Evolutionary conservation across 139 green algal species (phyloP).

Genomic region (Haematococcus sp.): DNA sequence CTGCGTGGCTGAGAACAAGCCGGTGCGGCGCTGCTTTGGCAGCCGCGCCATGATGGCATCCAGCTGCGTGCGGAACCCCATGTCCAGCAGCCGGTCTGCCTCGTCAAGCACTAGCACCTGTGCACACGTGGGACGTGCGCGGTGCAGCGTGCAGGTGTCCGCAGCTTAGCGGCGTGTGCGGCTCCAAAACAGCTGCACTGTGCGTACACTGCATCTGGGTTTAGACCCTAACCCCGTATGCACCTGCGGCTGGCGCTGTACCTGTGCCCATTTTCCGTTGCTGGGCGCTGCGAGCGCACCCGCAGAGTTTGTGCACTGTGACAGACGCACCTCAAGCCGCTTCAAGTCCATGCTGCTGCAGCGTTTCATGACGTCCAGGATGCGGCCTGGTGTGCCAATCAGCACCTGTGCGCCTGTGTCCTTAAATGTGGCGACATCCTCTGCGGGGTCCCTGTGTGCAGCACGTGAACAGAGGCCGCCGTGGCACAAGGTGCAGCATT

Average conservation of each 20-base stretch:
- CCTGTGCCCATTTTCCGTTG: no score
- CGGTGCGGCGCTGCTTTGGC: slow-evolving; percentile 88
- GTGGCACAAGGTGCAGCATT: neutral
- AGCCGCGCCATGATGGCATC: slow-evolving; percentile 79
- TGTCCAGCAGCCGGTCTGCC: slow-evolving; percentile 92
- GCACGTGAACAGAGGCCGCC: neutral
- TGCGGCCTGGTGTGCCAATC: slow-evolving; percentile 89
- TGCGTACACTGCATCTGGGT: neutral
- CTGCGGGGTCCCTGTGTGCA: slow-evolving; percentile 52
- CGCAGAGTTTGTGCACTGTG: no score
- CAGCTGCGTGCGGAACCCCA: slow-evolving; percentile 85
- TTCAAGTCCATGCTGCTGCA: slow-evolving; percentile 62
- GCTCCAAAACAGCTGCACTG: neutral
- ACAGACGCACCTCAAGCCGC: slow-evolving; percentile 51
- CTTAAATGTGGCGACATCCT: slow-evolving; percentile 70
- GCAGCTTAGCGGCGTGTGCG: neutral
- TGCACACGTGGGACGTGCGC: no score
- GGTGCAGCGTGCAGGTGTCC: no score
- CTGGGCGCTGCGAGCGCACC: no score
- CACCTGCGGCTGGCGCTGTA: no score
- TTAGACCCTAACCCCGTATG: neutral
- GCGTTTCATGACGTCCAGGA: slow-evolving; percentile 86
- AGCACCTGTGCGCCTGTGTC: slow-evolving; percentile 72
- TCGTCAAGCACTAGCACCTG: slow-evolving; percentile 95
- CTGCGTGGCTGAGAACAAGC: slow-evolving; percentile 96